These are phyloP conservation scores for Licmophora abbreviata DNA, from an alignment of 108 stramenopile species.

Conservation along the genomic window DNA sequence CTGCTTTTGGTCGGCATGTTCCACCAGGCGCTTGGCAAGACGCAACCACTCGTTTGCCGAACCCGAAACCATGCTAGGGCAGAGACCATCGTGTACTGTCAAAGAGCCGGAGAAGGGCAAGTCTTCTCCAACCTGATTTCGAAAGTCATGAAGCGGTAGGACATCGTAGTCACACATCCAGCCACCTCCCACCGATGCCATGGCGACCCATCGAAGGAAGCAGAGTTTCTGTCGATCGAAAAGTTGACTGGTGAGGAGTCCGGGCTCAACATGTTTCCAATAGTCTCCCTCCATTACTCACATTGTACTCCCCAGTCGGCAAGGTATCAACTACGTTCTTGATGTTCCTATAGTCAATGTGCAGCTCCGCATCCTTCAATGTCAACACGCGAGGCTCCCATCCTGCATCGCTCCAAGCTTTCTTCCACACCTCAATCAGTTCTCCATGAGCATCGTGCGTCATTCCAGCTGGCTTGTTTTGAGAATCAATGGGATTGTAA, in stretches of 20 bases:
- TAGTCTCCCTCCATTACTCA: too few relatives aligned
- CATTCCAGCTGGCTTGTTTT: constrained; percentile 6
- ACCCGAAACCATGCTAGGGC: not conserved
- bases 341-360: constrained; percentile 4
- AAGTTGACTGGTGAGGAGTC: not conserved
- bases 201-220: constrained; percentile 7
- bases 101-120: not conserved
- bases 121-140: not conserved
- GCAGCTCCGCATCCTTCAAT: not conserved
- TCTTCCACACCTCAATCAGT: constrained; percentile 4
- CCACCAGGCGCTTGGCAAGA: not conserved
- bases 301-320: constrained; percentile 5
- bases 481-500: not conserved
- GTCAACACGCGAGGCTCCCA: constrained; percentile 1
- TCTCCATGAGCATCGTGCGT: constrained; percentile 5
- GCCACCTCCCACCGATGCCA: constrained; percentile 3
- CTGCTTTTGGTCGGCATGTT: not conserved
- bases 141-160: constrained; percentile 9
- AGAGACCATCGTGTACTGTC: constrained; percentile 2
- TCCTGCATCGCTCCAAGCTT: constrained; percentile 2
- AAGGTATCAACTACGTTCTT: constrained; percentile 2
- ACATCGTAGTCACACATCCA: constrained; percentile 10
- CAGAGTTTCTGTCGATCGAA: constrained; percentile 4
- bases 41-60: not conserved
- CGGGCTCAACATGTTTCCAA: not conserved